Evolutionary conservation across 257 asterid species (phyloP), one percentile per base, ranked within the genome.

Genomic region (Salvia miltiorrhiza): DNA sequence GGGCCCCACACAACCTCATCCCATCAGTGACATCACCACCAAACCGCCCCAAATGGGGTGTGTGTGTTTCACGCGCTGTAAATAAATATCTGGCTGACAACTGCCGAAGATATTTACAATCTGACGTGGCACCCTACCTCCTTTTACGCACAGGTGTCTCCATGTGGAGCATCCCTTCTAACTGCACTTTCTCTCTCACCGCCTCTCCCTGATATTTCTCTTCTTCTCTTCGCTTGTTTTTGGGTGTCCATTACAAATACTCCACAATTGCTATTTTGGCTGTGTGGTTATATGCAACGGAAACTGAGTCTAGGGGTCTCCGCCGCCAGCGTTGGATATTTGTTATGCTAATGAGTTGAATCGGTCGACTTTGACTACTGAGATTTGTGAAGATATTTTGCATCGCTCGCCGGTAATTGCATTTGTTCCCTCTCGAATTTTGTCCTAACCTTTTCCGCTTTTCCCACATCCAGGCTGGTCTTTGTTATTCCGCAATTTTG

Each of bases 71-170:
- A 3, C 4, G 32, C 16, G 43, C 68, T 33, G 54, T 21, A 70
- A 20, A 56, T 40, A 61, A 76, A 86, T 85, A 87, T 87, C 94
- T 85, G 86, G 84, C 69, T 73, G 83, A 78, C 75, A 79, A 47
- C 57, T 47, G 52, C 77, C 21, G 14, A 61, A 88, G 92, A 84
- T 84, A 82, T 75, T 84, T 30, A 79, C 73, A 2, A 16, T 56
- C 82, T 32, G 80, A 86, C 92, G 79, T 86, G 93, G 84, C 87
- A 53, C 41, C 11, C 10, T 1, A 17, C 13, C 65, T 4, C 53
- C 24, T 10, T 23, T 58, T 41, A 65, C 11, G 43, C 81, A 72
- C 90, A 90, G 88, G 86, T 82, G 92, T 80, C 79, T 78, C 86
- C 81, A 74, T 71, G 89, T 84, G 90, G 93, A 78, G 77, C 87